Evolutionary conservation across 192 early-diverging fungal genomes (phyloP).

Genomic region (Linnemannia zychae): DNA sequence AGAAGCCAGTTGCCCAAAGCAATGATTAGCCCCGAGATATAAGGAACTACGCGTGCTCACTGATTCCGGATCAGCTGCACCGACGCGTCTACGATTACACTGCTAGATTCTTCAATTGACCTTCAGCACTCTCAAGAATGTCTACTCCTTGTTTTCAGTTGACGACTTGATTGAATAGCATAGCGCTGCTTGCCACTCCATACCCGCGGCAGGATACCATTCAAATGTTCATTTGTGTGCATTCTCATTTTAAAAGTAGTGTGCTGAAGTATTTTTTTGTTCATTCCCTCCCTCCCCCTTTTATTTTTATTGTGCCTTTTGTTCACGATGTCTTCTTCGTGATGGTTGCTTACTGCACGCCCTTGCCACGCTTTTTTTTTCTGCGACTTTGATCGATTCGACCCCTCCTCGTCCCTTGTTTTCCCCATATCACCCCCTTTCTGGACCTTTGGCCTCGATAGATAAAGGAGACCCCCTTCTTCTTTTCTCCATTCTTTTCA

Average conservation of each 20-base stretch:
- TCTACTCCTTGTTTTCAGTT: background rate
- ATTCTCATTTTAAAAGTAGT: background rate
- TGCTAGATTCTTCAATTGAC: background rate
- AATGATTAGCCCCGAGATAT: too few species aligned
- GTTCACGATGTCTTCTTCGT: too few species aligned
- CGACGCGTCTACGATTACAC: background rate
- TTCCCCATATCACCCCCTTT: constrained; percentile 4
- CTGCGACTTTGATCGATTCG: constrained; percentile 2
- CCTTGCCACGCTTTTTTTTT: background rate
- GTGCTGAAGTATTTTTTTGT: background rate
- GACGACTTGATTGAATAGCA: background rate
- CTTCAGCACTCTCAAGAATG: background rate
- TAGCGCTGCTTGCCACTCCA: background rate
- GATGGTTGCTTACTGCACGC: too few species aligned
- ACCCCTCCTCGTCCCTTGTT: background rate
- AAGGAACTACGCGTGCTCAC: background rate
- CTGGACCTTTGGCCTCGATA: background rate
- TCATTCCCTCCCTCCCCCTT: background rate
- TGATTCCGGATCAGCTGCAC: background rate
- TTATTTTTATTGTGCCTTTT: background rate
- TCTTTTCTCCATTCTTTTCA: background rate
- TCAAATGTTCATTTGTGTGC: too few species aligned
- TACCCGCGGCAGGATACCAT: background rate
- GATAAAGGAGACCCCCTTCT: background rate
- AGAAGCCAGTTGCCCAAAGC: too few species aligned